Conservation (phyloP, 805 yeast genomes). For the Yamadazyma tumulicola region DNA sequence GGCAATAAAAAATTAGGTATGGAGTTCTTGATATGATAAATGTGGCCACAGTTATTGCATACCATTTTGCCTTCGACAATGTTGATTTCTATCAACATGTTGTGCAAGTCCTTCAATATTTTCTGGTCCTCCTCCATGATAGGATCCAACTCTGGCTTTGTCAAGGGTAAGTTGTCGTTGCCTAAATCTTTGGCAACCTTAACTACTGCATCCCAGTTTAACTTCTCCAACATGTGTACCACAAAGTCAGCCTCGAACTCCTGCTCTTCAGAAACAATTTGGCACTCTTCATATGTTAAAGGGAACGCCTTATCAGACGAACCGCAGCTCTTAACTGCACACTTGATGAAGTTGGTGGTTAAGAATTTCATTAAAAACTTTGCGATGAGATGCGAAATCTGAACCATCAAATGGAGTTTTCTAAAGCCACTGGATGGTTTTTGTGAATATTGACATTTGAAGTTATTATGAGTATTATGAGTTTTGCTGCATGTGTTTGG, state of each 20-base stretch:
- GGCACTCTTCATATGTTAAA: constrained; percentile 61
- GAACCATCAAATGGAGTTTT: constrained; percentile 1
- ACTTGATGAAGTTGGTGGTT: constrained; percentile 94
- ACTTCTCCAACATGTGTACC: constrained; percentile 67
- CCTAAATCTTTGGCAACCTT: constrained; percentile 70
- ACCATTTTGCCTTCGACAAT: constrained; percentile 86
- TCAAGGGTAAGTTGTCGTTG: constrained; percentile 55
- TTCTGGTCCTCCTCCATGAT: constrained; percentile 49
- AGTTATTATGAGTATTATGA: no score
- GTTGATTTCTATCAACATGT: constrained; percentile 76
- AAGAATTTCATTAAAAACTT: constrained; percentile 86
- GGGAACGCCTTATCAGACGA: constrained; percentile 78
- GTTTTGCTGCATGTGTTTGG: no score
- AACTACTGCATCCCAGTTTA: constrained; percentile 85
- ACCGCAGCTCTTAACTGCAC: constrained; percentile 83
- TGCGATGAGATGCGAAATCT: constrained; percentile 7
- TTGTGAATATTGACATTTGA: no score
- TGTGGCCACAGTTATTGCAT: constrained; percentile 81
- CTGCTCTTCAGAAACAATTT: constrained; percentile 69
- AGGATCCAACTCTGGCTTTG: constrained; percentile 60
- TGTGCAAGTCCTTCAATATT: constrained; percentile 72
- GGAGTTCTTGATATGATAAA: constrained; percentile 85
- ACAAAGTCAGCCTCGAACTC: constrained; percentile 84
- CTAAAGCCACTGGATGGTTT: no score
- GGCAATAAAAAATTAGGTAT: constrained; percentile 93